phyloP scores from a whole-genome alignment of 1,139 yeast species.

The Saccharomyces hybrid region DNA sequence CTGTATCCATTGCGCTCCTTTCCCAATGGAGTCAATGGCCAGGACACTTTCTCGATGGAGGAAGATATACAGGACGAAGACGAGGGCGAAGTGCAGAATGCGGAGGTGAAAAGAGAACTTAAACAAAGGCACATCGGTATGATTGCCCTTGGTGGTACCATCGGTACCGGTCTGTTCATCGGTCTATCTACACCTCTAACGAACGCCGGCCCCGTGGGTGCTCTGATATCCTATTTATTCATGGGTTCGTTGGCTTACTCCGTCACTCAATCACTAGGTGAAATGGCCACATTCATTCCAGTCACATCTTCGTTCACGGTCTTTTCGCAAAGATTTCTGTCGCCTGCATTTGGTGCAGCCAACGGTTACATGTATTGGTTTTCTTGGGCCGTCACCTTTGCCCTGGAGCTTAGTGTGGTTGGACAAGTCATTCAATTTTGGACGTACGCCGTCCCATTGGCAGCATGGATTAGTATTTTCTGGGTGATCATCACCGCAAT shows the following conservation, averaged over 20 bases:
- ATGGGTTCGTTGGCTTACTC: conserved; percentile 59
- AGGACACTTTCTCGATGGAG: conserved; percentile 2
- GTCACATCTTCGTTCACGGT: conserved; percentile 60
- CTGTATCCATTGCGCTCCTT: background rate
- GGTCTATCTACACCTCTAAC: conserved; percentile 46
- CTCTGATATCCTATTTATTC: conserved; percentile 56
- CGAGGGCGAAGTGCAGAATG: conserved; percentile 33
- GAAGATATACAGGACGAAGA: conserved; percentile 20
- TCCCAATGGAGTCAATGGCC: conserved; percentile 3
- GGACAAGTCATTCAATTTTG: conserved; percentile 71
- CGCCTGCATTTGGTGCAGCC: conserved; percentile 70
- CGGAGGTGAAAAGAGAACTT: conserved; percentile 42
- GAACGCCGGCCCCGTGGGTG: conserved; percentile 58
- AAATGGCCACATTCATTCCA: conserved; percentile 73
- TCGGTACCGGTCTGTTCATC: conserved; percentile 62
- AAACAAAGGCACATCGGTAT: conserved; percentile 56
- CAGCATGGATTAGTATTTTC: conserved; percentile 66
- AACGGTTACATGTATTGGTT: conserved; percentile 84
- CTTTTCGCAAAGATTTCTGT: conserved; percentile 52
- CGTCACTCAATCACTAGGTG: conserved; percentile 67
- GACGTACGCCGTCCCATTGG: conserved; percentile 63
- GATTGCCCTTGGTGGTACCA: conserved; percentile 65
- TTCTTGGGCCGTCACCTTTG: conserved; percentile 78
- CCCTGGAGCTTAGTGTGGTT: conserved; percentile 72
- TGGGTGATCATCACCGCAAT: conserved; percentile 44